Conservation (phyloP, 495 filamentous ascomycete genomes). For the Penicillium daleae region DNA sequence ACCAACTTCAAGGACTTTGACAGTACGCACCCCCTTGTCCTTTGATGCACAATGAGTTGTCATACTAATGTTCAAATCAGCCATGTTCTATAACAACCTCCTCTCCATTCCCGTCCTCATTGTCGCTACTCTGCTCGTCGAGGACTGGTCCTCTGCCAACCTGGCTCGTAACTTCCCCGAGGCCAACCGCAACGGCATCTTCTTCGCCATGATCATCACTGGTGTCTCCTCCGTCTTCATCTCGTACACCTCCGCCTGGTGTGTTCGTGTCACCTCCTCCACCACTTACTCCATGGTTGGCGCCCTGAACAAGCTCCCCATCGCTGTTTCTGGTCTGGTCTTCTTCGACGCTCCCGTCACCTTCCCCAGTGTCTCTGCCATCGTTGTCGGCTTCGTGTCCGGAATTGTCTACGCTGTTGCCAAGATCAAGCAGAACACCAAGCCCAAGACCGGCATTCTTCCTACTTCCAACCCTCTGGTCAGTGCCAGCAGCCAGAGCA, state of each 20-base stretch:
- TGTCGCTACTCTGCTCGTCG: slow-evolving; percentile 76
- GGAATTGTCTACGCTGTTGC: slow-evolving; percentile 91
- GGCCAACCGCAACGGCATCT: slow-evolving; percentile 71
- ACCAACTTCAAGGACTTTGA: slow-evolving; percentile 99
- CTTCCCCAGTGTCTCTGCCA: slow-evolving; percentile 88
- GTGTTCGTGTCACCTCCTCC: slow-evolving; percentile 92
- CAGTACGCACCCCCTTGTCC: slow-evolving; percentile 63
- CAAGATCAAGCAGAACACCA: slow-evolving; percentile 82
- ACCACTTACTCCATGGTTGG: slow-evolving; percentile 99
- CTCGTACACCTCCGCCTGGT: slow-evolving; percentile 98
- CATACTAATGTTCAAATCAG: slow-evolving; percentile 51
- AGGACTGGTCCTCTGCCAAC: slow-evolving; percentile 91
- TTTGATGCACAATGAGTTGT: slow-evolving; percentile 15
- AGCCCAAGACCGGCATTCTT: slow-evolving; percentile 61
- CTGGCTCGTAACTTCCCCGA: slow-evolving; percentile 84
- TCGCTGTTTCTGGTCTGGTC: slow-evolving; percentile 85
- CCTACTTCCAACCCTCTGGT: slow-evolving; percentile 71
- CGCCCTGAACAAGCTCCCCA: slow-evolving; percentile 95
- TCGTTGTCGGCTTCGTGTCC: slow-evolving; percentile 84
- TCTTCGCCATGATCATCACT: slow-evolving; percentile 90
- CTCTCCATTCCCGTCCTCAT: slow-evolving; percentile 93
- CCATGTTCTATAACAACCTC: slow-evolving; percentile 99
- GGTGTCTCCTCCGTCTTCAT: slow-evolving; percentile 95
- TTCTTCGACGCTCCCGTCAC: slow-evolving; percentile 97
- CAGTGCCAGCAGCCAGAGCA: slow-evolving; percentile 91